phyloP scores from a whole-genome alignment of 2,329 filamentous ascomycete species.

The Colletotrichum chlorophyti region DNA sequence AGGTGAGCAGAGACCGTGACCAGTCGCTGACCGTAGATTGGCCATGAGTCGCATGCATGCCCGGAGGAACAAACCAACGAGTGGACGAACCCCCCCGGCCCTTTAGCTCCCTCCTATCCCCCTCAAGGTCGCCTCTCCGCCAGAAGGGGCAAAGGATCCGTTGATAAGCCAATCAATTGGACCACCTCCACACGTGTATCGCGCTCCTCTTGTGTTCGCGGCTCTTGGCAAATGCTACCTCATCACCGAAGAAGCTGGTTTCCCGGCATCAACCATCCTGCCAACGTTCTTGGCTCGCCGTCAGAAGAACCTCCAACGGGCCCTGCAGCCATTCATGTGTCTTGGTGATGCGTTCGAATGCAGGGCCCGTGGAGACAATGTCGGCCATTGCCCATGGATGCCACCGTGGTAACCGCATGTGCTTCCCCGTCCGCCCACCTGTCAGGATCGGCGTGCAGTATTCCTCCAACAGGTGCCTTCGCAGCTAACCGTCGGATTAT shows the following conservation, averaged over 20 bases:
- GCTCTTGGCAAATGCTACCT: constrained; percentile 23
- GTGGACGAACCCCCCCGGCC: not conserved
- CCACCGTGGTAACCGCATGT: constrained; percentile 4
- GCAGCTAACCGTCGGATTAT: not conserved
- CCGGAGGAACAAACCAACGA: not conserved
- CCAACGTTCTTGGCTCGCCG: constrained; percentile 8
- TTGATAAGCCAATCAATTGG: constrained; percentile 28
- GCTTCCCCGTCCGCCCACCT: not conserved
- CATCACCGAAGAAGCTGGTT: constrained; percentile 24
- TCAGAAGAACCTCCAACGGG: not conserved
- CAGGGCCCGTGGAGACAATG: not conserved
- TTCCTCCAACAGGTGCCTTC: no score
- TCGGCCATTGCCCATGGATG: not conserved
- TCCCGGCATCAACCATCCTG: constrained; percentile 15
- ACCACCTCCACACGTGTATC: constrained; percentile 20
- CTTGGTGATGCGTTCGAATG: not conserved
- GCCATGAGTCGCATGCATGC: constrained; percentile 1
- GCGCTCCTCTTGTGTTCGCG: constrained; percentile 7
- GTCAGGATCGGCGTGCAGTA: no score
- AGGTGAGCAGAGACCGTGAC: constrained; percentile 14
- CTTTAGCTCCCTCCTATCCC: not conserved
- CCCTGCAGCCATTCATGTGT: constrained; percentile 11
- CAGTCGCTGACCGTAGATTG: constrained; percentile 11
- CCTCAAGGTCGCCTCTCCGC: not conserved
- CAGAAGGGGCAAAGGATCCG: constrained; percentile 16